Percentiles rank a stretch among this genome's conserved stretches.
These are phyloP conservation scores for Pseudotsuga menziesii DNA, from an alignment of 75 land plant genomes.

Conservation along the genomic window DNA sequence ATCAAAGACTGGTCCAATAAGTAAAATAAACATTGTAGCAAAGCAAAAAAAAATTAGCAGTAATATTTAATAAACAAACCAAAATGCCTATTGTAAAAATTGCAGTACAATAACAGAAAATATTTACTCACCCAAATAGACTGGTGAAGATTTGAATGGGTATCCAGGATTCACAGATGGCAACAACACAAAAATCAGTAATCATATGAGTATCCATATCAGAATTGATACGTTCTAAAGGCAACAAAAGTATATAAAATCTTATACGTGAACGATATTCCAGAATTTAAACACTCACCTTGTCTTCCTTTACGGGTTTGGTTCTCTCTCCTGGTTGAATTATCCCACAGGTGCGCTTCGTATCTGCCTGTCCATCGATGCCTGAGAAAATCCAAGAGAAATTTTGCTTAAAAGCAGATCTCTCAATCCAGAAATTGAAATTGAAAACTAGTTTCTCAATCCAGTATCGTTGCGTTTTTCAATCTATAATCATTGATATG, in stretches of 20 bases:
- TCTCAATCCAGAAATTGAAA: too few species aligned
- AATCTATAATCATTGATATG: background rate
- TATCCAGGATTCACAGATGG: background rate
- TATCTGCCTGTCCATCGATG: conserved; percentile 75
- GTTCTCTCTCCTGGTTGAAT: conserved; percentile 63
- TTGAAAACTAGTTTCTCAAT: background rate
- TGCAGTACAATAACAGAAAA: background rate
- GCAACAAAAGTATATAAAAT: background rate
- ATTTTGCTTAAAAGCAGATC: background rate
- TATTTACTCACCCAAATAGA: conserved; percentile 47
- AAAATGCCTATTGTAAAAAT: too few species aligned
- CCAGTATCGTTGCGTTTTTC: background rate
- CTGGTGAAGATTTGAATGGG: conserved; percentile 17
- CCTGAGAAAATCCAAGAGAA: conserved; percentile 16
- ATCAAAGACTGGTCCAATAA: too few species aligned
- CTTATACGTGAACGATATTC: background rate
- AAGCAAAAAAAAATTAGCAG: too few species aligned
- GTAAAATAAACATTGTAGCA: too few species aligned
- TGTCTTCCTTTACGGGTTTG: conserved; percentile 76
- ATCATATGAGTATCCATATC: background rate
- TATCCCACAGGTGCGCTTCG: conserved; percentile 85
- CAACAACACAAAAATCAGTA: background rate
- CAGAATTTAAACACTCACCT: conserved; percentile 31
- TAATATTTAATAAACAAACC: too few species aligned
- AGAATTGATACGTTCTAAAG: background rate